Base-by-base conservation (phyloP, 1,139 yeast genomes). In the Saccharomyces hybrid region DNA sequence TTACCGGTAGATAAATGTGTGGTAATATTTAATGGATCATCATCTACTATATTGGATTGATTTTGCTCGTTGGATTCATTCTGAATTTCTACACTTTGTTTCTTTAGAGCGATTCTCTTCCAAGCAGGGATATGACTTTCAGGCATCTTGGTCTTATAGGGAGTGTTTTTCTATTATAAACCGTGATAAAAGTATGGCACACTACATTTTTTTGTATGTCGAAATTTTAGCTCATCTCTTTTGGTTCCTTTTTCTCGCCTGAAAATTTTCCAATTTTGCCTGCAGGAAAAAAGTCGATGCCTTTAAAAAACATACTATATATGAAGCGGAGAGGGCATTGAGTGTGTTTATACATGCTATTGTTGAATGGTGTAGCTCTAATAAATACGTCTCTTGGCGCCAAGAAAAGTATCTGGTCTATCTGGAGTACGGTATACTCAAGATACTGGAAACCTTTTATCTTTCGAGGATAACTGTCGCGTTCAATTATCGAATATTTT, bases 21-120 rank as follows among this genome's bases (percentile, higher is more conserved):
- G 0, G 75, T 65, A 13, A 73, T 66, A 31, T 72, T 70, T 25
- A 73, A 61, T 5, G 76, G 74, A 52, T 73, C 75, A 27, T 61
- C 64, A 8, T 47, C 50, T 20, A 31, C 8, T 38, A 38, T 8
- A 20, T 11, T 38, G 4, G 44, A 38, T 20, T 38, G 41, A 16
- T 23, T 6, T 27, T 14, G 20, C 26, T 28, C 42, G 2, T 63
- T 63, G 0, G 58, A 53, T n/a, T 60, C 61, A 38, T 59, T 61
- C 9, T 58, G 64, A n/a, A 61, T 67, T 23, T 64, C 32, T 20
- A 53, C 46, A 9, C 48, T 53, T 31, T 58, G 53, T 42, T 61
- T 57, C 62, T 81, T 79, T 42, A 89, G 78, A 42, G 96, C 96
- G 29, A 88, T 79, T 65, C 84, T 78, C 69, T 90, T 89, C 98